Conservation (phyloP, 2,329 filamentous ascomycete species). For the Fusarium anthophilum region DNA sequence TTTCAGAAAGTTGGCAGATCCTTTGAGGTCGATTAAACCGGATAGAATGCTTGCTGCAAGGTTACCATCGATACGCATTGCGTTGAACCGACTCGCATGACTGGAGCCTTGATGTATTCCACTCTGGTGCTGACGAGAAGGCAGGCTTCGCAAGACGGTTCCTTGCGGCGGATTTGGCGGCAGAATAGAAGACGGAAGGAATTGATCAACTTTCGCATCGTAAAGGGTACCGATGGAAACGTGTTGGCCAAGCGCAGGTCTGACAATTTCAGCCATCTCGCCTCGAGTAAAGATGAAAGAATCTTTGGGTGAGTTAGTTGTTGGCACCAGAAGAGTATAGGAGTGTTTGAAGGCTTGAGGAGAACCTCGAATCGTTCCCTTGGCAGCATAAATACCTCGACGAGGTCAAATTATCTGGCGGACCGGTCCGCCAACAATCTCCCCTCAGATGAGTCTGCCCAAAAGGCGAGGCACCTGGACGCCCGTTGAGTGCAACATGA, state of each 20-base stretch:
- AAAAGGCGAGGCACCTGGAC: neutral
- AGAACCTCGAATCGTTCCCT: neutral
- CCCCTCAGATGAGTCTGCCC: neutral
- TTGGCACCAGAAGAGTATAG: too few species aligned
- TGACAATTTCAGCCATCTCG: neutral
- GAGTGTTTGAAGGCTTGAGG: neutral
- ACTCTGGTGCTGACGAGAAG: neutral
- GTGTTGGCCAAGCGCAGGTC: constrained; percentile 7
- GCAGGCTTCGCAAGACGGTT: neutral
- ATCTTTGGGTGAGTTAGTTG: accelerated
- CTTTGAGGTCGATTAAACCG: neutral
- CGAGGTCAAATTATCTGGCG: neutral
- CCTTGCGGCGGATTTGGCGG: neutral
- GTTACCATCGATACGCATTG: neutral
- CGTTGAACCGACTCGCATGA: neutral
- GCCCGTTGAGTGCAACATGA: neutral
- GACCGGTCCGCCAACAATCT: too few species aligned
- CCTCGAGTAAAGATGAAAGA: neutral
- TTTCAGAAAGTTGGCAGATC: constrained; percentile 13
- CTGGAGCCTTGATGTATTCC: neutral
- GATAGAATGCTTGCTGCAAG: constrained; percentile 23
- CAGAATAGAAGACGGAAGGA: constrained; percentile 11
- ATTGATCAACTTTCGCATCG: constrained; percentile 17
- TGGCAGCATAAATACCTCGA: neutral
- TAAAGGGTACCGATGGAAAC: constrained; percentile 27